Percentiles rank a stretch among this genome's conserved stretches.
phyloP scores from a whole-genome alignment of 768 basidiomycete genomes.

The Tulasnella sp. region DNA sequence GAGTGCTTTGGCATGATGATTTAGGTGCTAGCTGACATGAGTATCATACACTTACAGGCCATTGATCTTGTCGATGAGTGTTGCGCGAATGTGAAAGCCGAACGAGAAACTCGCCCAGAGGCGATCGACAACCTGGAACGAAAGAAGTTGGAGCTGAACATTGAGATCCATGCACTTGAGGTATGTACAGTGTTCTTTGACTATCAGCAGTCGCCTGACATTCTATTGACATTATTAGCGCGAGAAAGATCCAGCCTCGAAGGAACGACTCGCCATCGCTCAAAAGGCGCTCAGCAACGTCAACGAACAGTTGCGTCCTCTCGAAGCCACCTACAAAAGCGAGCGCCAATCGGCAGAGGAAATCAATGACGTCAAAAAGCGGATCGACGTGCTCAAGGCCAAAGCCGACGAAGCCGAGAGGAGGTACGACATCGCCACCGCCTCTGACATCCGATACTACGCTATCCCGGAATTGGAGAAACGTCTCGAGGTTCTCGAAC shows the following conservation, averaged over 20 bases:
- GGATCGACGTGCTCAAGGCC: constrained; percentile 80
- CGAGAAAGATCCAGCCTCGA: constrained; percentile 81
- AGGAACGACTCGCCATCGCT: constrained; percentile 64
- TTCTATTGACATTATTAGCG: constrained; percentile 28
- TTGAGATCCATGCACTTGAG: constrained; percentile 90
- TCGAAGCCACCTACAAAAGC: constrained; percentile 76
- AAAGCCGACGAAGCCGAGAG: constrained; percentile 92
- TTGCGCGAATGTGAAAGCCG: constrained; percentile 72
- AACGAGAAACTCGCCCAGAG: constrained; percentile 89
- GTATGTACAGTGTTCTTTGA: background rate
- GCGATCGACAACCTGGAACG: constrained; percentile 86
- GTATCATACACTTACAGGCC: constrained; percentile 37
- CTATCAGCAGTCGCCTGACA: background rate
- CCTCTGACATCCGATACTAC: constrained; percentile 83
- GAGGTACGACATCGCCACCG: constrained; percentile 61
- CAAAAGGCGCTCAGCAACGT: constrained; percentile 71
- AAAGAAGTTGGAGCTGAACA: constrained; percentile 77
- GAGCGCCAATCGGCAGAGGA: constrained; percentile 77
- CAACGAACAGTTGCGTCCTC: constrained; percentile 71
- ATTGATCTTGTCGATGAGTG: constrained; percentile 92
- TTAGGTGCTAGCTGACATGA: constrained; percentile 3
- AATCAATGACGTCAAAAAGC: constrained; percentile 59
- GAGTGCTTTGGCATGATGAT: too few species aligned
- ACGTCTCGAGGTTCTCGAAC: constrained; percentile 36
- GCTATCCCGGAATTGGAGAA: constrained; percentile 79